A percentile compares a stretch with the other conserved stretches of the same genome.
Evolutionary conservation across 1,139 yeast species (phyloP).

Genomic region (Fermentozyma sake): DNA sequence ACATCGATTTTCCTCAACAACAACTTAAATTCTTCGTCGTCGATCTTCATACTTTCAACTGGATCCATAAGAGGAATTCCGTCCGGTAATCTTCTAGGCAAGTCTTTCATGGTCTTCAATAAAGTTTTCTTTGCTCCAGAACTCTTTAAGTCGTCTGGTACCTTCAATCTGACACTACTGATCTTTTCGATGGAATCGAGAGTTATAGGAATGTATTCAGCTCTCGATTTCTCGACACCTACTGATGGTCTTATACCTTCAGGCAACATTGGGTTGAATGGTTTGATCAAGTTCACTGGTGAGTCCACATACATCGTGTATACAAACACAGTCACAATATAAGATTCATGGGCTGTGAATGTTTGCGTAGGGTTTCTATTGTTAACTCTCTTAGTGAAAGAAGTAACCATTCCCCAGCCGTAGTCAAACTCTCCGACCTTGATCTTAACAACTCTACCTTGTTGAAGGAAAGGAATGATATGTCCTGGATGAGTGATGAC

Average conservation of each 20-base stretch:
- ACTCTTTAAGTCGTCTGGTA: conserved; percentile 77
- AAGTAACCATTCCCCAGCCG: conserved; percentile 93
- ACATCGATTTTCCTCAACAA: conserved; percentile 77
- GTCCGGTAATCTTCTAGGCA: conserved; percentile 78
- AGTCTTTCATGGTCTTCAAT: conserved; percentile 73
- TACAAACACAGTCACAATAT: conserved; percentile 80
- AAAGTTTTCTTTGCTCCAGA: conserved; percentile 69
- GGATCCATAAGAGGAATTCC: conserved; percentile 91
- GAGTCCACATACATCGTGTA: conserved; percentile 75
- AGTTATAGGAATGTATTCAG: conserved; percentile 82
- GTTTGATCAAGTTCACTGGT: conserved; percentile 67
- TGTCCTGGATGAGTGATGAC: conserved; percentile 93
- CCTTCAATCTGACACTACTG: conserved; percentile 73
- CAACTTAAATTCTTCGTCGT: conserved; percentile 68
- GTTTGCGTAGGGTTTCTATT: conserved; percentile 51
- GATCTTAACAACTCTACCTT: conserved; percentile 80
- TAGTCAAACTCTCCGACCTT: conserved; percentile 59
- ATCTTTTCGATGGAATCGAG: conserved; percentile 69
- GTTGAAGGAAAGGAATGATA: conserved; percentile 74
- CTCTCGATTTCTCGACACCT: conserved; percentile 65
- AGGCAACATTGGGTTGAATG: conserved; percentile 70
- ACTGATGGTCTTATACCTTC: conserved; percentile 85
- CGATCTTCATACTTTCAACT: conserved; percentile 84
- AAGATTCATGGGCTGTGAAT: conserved; percentile 78
- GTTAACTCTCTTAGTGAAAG: conserved; percentile 64